Evolutionary conservation across 1,284 basidiomycete species (phyloP).

Genomic region (Heterobasidion annosum): DNA sequence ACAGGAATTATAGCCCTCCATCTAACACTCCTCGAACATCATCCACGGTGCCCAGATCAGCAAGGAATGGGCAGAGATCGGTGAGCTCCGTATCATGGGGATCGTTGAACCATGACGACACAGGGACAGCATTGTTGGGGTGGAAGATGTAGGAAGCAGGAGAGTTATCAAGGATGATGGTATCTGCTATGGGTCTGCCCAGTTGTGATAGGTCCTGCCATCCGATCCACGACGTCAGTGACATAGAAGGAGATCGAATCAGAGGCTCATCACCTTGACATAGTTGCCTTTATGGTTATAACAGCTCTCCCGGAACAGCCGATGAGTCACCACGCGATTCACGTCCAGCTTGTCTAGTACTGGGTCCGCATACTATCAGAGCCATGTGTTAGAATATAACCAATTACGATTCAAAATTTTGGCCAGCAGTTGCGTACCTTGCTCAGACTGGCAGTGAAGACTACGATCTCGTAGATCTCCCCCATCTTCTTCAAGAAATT

Average conservation of each 20-base stretch:
- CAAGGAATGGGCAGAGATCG: conserved; percentile 89
- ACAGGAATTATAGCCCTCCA: conserved; percentile 50
- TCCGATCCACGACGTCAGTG: conserved; percentile 3
- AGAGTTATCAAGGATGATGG: conserved; percentile 98
- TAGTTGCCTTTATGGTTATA: conserved; percentile 99
- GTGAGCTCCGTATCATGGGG: conserved; percentile 96
- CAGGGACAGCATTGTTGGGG: conserved; percentile 97
- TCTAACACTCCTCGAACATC: conserved; percentile 93
- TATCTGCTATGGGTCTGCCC: conserved; percentile 86
- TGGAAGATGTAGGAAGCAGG: conserved; percentile 99
- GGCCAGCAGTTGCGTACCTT: conserved; percentile 49
- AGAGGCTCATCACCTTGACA: conserved; percentile 76
- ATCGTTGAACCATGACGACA: conserved; percentile 99
- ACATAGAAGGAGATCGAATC: conserved; percentile 9
- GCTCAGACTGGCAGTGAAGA: conserved; percentile 96
- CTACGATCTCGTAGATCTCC: conserved; percentile 95
- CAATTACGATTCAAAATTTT: conserved; percentile 9
- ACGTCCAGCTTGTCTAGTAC: conserved; percentile 96
- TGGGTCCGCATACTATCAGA: conserved; percentile 85
- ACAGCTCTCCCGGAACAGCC: conserved; percentile 96
- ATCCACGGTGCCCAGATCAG: conserved; percentile 78
- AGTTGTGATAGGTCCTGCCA: conserved; percentile 90
- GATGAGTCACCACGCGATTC: conserved; percentile 88
- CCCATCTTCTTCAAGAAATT: conserved; percentile 97
- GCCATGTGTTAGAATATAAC: conserved; percentile 3